Evolutionary conservation across 2,329 filamentous ascomycete species (phyloP).

Genomic region (Talaromyces amestolkiae): DNA sequence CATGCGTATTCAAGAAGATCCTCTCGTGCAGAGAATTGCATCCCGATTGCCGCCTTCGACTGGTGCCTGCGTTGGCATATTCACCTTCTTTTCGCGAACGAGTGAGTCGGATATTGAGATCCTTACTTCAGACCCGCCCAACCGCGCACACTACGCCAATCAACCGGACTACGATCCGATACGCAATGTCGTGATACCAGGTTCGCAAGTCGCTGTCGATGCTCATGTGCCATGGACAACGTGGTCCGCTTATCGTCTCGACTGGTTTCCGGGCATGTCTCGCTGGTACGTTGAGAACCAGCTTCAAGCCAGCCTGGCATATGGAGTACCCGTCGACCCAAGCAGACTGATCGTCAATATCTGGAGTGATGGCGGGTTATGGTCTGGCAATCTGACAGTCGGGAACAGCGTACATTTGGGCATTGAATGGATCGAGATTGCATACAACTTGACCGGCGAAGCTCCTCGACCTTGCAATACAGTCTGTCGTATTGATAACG

Average conservation of each 20-base stretch:
- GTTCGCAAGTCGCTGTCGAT: conserved; percentile 30
- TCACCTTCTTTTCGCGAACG: conserved; percentile 48
- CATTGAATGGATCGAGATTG: conserved; percentile 44
- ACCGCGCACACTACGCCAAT: conserved; percentile 44
- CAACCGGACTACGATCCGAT: conserved; percentile 43
- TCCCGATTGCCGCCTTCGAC: conserved; percentile 31
- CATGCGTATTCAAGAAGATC: not conserved
- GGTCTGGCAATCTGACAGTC: conserved; percentile 42
- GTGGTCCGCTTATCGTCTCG: conserved; percentile 43
- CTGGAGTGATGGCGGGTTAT: conserved; percentile 44
- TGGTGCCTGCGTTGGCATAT: conserved; percentile 52
- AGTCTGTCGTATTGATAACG: conserved; percentile 25
- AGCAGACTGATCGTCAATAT: conserved; percentile 42
- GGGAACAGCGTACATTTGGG: conserved; percentile 39
- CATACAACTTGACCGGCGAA: conserved; percentile 36
- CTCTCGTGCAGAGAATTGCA: conserved; percentile 15
- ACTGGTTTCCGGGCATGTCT: conserved; percentile 38
- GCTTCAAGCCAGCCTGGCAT: conserved; percentile 32
- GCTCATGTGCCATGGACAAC: conserved; percentile 39
- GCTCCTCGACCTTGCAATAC: conserved; percentile 13
- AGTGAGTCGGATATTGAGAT: conserved; percentile 57
- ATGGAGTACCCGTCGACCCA: conserved; percentile 36
- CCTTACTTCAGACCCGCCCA: conserved; percentile 47
- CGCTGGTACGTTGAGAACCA: conserved; percentile 39
- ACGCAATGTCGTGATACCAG: conserved; percentile 34